Conservation (phyloP, 208 protist genomes). For the Zelonia costaricensis region DNA sequence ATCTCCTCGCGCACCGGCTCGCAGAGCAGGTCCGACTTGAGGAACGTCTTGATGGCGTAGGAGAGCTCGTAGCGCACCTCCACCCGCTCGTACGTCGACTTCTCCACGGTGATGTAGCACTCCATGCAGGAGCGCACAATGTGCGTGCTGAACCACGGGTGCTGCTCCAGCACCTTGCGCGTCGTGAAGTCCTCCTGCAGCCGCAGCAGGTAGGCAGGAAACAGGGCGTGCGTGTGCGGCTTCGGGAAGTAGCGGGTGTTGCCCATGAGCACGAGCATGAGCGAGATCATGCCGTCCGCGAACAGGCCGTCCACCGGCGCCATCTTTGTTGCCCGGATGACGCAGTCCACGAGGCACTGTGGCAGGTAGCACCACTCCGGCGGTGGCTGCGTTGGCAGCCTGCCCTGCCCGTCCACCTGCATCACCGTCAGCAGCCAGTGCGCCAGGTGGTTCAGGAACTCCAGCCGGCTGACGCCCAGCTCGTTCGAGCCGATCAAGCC, state of each 20-base stretch:
- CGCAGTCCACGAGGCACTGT: constrained; percentile 81
- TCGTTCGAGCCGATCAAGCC: constrained; percentile 48
- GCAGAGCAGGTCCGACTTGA: constrained; percentile 68
- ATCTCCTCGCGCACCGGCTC: constrained; percentile 77
- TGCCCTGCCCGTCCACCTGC: constrained; percentile 42
- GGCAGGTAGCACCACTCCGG: constrained; percentile 79
- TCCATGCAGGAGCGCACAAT: constrained; percentile 83
- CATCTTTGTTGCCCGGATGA: constrained; percentile 68
- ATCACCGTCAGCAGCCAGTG: constrained; percentile 83
- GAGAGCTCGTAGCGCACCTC: constrained; percentile 85
- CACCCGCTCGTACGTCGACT: constrained; percentile 84
- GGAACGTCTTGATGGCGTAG: constrained; percentile 71
- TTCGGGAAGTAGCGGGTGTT: constrained; percentile 90
- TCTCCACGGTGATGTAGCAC: constrained; percentile 92
- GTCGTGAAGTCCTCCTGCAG: constrained; percentile 59
- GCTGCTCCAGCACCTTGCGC: constrained; percentile 54
- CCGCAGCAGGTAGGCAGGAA: constrained; percentile 63
- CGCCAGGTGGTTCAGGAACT: constrained; percentile 72
- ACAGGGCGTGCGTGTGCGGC: constrained; percentile 88
- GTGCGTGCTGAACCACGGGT: constrained; percentile 80
- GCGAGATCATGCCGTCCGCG: constrained; percentile 68
- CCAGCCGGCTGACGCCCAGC: constrained; percentile 51
- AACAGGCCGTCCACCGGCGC: constrained; percentile 53
- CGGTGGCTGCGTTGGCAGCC: constrained; percentile 49
- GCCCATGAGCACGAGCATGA: constrained; percentile 91